These are phyloP conservation scores for Erythrobasidium hasegawianum DNA, from an alignment of 1,284 basidiomycete genomes.

Conservation along the genomic window DNA sequence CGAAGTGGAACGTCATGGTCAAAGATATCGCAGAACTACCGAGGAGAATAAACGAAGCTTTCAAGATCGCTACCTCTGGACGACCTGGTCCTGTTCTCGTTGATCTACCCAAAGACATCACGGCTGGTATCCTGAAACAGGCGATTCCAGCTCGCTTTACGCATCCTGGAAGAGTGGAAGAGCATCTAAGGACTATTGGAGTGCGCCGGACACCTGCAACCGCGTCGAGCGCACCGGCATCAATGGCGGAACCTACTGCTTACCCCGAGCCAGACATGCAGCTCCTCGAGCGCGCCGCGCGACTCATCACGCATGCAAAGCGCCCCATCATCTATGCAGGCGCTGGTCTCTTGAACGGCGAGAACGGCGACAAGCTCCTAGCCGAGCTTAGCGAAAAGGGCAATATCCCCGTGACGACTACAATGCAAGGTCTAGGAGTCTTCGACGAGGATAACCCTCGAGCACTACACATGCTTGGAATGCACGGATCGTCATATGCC, in stretches of 20 bases:
- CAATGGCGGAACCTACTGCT: slow-evolving; percentile 9
- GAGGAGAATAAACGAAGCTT: slow-evolving; percentile 94
- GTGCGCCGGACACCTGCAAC: slow-evolving; percentile 10
- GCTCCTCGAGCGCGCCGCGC: slow-evolving; percentile 76
- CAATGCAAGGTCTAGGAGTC: slow-evolving; percentile 88
- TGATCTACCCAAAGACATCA: slow-evolving; percentile 96
- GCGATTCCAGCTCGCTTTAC: slow-evolving; percentile 84
- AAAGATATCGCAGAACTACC: slow-evolving; percentile 95
- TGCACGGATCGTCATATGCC: slow-evolving; percentile 97
- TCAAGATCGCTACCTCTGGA: slow-evolving; percentile 97
- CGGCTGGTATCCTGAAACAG: slow-evolving; percentile 80
- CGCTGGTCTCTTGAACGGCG: slow-evolving; percentile 78
- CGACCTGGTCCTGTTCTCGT: slow-evolving; percentile 96
- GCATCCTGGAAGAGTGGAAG: slow-evolving; percentile 61
- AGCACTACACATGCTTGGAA: slow-evolving; percentile 95
- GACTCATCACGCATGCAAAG: slow-evolving; percentile 88
- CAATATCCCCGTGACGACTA: slow-evolving; percentile 95
- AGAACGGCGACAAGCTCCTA: slow-evolving; percentile 80
- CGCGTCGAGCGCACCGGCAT: slow-evolving; percentile 26
- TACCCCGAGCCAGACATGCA: slow-evolving; percentile 55
- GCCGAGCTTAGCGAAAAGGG: slow-evolving; percentile 74
- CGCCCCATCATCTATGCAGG: slow-evolving; percentile 92
- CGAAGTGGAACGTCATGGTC: slow-evolving; percentile 99
- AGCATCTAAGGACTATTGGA: slow-evolving; percentile 23
- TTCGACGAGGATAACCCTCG: slow-evolving; percentile 84